phyloP scores from a whole-genome alignment of 2,329 filamentous ascomycete species.

The Coniochaeta prunicola region DNA sequence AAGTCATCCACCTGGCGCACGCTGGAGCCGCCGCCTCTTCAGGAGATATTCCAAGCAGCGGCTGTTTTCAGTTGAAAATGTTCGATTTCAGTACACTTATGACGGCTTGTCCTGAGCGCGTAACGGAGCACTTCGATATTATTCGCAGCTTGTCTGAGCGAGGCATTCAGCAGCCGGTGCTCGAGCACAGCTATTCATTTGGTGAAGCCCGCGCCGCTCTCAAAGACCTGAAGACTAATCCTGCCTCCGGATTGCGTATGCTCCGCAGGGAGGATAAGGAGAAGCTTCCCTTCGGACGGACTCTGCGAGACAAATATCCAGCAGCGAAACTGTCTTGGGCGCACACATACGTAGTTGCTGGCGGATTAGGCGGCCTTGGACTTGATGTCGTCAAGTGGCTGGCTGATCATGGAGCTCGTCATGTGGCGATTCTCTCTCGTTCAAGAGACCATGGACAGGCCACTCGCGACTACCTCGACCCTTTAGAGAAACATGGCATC shows the following conservation, averaged over 20 bases:
- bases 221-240: background rate
- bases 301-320: background rate
- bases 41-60: background rate
- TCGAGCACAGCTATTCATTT: background rate
- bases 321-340: constrained; percentile 8
- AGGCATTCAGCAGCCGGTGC: background rate
- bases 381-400: constrained; percentile 44
- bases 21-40: background rate
- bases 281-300: background rate
- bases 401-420: constrained; percentile 38
- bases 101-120: background rate
- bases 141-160: background rate
- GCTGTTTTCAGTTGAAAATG: background rate
- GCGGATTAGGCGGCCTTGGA: constrained; percentile 51
- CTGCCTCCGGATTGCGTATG: background rate
- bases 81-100: background rate
- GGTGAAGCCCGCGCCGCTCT: background rate
- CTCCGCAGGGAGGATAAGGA: background rate
- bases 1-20: background rate
- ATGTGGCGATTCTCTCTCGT: constrained; percentile 47
- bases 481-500: constrained; percentile 23
- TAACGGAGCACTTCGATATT: background rate
- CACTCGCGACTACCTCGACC: constrained; percentile 1
- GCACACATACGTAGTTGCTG: constrained; percentile 42
- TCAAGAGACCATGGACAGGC: constrained; percentile 22